phyloP scores from a whole-genome alignment of 225 moss, liverwort and hornwort species.

The Anthoceros angustus region DNA sequence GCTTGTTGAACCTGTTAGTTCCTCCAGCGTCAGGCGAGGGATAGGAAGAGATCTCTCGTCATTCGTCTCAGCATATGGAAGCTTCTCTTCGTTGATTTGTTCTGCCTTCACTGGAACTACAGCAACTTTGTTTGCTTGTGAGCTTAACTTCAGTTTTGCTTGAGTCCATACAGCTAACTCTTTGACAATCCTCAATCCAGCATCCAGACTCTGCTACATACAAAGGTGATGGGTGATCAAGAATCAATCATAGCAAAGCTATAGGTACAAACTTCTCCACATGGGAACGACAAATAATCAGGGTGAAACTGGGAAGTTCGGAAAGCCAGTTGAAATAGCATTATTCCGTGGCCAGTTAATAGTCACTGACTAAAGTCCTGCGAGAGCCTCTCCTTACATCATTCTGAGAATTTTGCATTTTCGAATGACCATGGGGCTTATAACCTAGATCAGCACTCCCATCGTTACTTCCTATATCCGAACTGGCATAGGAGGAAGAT shows the following conservation, averaged over 20 bases:
- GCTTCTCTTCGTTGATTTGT: not conserved
- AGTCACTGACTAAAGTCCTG: not conserved
- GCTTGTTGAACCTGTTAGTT: not conserved
- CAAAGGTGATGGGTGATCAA: not conserved
- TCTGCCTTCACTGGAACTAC: not conserved
- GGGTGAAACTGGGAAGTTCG: too few relatives aligned
- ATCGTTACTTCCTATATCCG: constrained; percentile 73
- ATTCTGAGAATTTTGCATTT: not conserved
- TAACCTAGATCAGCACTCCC: constrained; percentile 15
- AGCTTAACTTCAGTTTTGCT: not conserved
- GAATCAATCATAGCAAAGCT: not conserved
- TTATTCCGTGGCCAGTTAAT: too few relatives aligned
- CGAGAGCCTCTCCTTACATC: not conserved
- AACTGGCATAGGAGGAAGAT: constrained; percentile 50
- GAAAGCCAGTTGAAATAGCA: too few relatives aligned
- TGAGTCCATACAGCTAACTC: not conserved
- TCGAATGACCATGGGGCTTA: not conserved
- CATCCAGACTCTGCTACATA: not conserved
- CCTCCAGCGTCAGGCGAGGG: not conserved
- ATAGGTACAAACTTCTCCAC: not conserved
- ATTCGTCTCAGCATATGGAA: not conserved
- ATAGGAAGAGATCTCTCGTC: not conserved
- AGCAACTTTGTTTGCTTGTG: not conserved
- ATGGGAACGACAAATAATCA: not conserved
- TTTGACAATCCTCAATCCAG: not conserved